These are phyloP conservation scores for Amauroascus verrucosus DNA, from an alignment of 2,329 filamentous ascomycete species.

Conservation along the genomic window DNA sequence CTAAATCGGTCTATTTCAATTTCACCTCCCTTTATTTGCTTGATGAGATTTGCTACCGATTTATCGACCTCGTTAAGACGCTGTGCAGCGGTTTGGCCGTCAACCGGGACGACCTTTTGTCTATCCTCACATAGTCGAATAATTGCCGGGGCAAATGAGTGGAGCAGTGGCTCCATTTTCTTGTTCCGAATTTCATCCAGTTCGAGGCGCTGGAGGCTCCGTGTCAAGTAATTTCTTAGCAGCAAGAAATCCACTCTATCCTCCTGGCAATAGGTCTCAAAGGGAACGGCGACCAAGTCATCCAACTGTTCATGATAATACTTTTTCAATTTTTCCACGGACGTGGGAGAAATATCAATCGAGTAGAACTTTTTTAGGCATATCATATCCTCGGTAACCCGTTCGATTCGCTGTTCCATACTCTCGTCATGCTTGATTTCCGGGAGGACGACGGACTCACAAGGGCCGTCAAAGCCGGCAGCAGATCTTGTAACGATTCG, in stretches of 20 bases:
- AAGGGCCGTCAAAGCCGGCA: background rate
- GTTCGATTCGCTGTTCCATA: slow-evolving; percentile 36
- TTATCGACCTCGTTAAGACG: slow-evolving; percentile 31
- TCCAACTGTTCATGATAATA: slow-evolving; percentile 39
- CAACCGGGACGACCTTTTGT: slow-evolving; percentile 37
- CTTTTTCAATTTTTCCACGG: slow-evolving; percentile 31
- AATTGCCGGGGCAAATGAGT: slow-evolving; percentile 37
- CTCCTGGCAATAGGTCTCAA: slow-evolving; percentile 35
- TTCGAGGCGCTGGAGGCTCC: slow-evolving; percentile 27
- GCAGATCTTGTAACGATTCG: background rate
- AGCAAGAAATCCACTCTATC: slow-evolving; percentile 32
- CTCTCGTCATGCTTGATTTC: slow-evolving; percentile 19
- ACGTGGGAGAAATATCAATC: slow-evolving; percentile 37
- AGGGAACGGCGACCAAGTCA: slow-evolving; percentile 27
- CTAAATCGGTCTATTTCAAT: slow-evolving; percentile 31
- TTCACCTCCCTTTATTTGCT: slow-evolving; percentile 29
- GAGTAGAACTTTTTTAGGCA: slow-evolving; percentile 44
- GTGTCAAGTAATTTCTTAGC: slow-evolving; percentile 38
- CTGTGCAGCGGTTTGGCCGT: slow-evolving; percentile 37
- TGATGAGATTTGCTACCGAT: slow-evolving; percentile 26
- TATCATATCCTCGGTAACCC: slow-evolving; percentile 38
- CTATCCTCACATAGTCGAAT: slow-evolving; percentile 41
- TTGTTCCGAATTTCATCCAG: slow-evolving; percentile 32
- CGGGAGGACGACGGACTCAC: background rate
- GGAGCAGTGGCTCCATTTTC: slow-evolving; percentile 33